phyloP scores from a whole-genome alignment of 2,329 filamentous ascomycete species.

The Anthostomella pinea region DNA sequence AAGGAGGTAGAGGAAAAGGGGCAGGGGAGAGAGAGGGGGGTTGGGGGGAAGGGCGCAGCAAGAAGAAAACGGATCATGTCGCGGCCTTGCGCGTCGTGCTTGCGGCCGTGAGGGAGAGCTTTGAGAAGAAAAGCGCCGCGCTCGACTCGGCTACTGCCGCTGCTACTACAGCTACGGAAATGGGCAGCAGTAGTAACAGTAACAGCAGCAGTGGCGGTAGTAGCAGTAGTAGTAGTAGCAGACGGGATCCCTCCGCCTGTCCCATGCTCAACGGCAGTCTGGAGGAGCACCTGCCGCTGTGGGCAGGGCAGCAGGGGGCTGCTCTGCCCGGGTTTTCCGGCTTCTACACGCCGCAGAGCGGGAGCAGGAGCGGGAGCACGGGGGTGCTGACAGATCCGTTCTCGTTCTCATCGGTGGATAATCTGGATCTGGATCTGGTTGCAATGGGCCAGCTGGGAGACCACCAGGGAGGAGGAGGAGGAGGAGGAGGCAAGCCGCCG shows the following conservation, averaged over 20 bases:
- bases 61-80: conserved; percentile 39
- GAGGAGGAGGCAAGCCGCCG: neutral
- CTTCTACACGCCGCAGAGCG: neutral
- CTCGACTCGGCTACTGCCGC: conserved; percentile 23
- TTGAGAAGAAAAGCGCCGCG: conserved; percentile 37
- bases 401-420: conserved; percentile 2
- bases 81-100: conserved; percentile 47
- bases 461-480: neutral
- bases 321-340: neutral
- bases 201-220: neutral
- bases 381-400: conserved; percentile 2
- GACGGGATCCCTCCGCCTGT: conserved; percentile 32
- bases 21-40: conserved; percentile 5
- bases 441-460: conserved; percentile 9
- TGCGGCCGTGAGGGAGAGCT: conserved; percentile 45
- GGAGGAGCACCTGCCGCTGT: conserved; percentile 43
- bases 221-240: too few species aligned
- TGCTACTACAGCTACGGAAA: conserved; percentile 4
- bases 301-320: conserved; percentile 38
- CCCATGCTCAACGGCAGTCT: conserved; percentile 52
- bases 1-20: conserved; percentile 9
- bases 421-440: conserved; percentile 1
- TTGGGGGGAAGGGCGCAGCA: neutral
- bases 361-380: conserved; percentile 6
- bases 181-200: conserved; percentile 11